Evolutionary conservation across 2,329 filamentous ascomycete species (phyloP), one percentile per base, ranked within the genome.

Genomic region (Cryphonectria naterciae): DNA sequence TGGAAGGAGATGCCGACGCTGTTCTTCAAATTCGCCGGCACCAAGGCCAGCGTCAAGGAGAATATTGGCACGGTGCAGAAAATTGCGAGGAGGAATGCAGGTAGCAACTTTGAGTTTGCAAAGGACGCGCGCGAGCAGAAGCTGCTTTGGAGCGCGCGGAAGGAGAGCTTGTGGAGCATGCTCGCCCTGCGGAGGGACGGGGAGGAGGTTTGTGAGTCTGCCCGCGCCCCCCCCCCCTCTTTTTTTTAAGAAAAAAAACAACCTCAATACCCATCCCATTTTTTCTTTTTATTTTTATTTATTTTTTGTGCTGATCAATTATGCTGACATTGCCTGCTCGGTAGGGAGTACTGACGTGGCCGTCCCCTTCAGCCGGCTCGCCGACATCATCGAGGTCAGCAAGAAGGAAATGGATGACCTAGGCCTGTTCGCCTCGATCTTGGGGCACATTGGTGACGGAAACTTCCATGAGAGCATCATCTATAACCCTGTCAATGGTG

Each of bases 391-490:
- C 84, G 94, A 97, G 79, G 85, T 94, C 60, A 95, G 93, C 73
- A 97, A 97, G 83, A 92, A 93, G 78, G 93, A 97, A 77, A 91
- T 97, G 86, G 92, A 95, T 77, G 90, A 93, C 17, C 85, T 97
- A 15, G 94, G 93, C 0, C 83, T 97, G 1, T 97, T 97, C 78
- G 93, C 94, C 1, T 94, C 92, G 76, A 93, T 97, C 39, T 84
- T 98, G 4, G 95, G 95, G 3, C 95, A 98, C 77, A 92, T 98
- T 70, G 95, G 95, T 17, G 95, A 97, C 78, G 95, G 95, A 52
- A 98, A 98, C 80, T 98, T 98, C 83, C 95, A 98, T 79, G 91
- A 95, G 79, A 93, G 92, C 78, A 96, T 98, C 81, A 91, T 98
- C 82, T 98, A 97, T 79, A 89, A 96, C 80, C 87, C 88, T 69